Evolutionary conservation across 176 grass and related monocot species (phyloP), one percentile per base, ranked within the genome.

Genomic region (Triticum turgidum): DNA sequence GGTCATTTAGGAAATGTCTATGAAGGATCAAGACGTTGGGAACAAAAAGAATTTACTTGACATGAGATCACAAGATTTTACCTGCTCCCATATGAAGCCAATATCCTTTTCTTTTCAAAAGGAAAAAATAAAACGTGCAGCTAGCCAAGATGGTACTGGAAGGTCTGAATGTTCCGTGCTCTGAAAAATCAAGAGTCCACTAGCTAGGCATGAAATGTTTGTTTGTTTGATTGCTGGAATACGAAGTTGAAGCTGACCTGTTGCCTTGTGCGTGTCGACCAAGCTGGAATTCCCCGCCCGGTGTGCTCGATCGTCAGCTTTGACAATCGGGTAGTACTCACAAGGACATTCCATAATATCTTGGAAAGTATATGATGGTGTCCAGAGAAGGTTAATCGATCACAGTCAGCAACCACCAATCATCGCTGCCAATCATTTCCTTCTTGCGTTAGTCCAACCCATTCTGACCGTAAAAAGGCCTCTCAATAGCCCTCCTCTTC

Each of bases 361-460:
- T 21, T 7, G 35, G 47, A 74, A 74, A 76, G 58, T 51, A 81
- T 51, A 76, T 69, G 76, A 89, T 76, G 69, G 80, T 89, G 73
- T 45, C 58, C 21, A 4, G 61, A 24, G 45, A 65, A 58, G 33
- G 66, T 56, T 80, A 84, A 56, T 33, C 51, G 51, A 54, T 54
- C 87, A 73, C 9, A 89, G 38, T 33, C 87, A 74, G 25, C 34
- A 76, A 61, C 59, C 61, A 68, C 83, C 69, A 88, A 88, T 88
- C 69, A 76, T 81, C 25, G 14, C 42, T 33, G 8, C 10, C 37
- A 76, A 69, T 77, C 79, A 69, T 81, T 61, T 34, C 15, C 13
- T 8, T 47, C 9, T 49, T 61, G 18, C 59, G 37, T 61, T 61
- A 83, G 77, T 32, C 22, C 63, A 62, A 65, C 0, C 11, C 32